Evolutionary conservation across 2,329 filamentous ascomycete species (phyloP).

Genomic region (Rhinocladiella mackenziei): DNA sequence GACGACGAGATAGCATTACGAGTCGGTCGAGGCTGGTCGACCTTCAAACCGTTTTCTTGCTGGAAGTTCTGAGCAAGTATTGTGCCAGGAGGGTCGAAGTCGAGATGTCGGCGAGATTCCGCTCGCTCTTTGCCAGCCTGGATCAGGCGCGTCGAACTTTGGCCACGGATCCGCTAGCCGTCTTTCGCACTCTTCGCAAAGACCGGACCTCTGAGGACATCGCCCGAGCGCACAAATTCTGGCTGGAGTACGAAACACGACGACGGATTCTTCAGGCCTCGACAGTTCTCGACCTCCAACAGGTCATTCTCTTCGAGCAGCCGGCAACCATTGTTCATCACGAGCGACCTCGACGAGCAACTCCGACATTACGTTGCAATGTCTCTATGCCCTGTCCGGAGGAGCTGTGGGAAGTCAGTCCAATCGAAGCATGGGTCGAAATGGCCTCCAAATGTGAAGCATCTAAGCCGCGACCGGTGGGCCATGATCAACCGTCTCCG

Average conservation of each 20-base stretch:
- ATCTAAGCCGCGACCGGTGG: constrained; percentile 3
- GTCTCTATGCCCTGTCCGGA: constrained; percentile 35
- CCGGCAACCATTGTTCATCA: constrained; percentile 32
- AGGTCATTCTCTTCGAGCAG: constrained; percentile 34
- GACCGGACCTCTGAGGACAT: constrained; percentile 30
- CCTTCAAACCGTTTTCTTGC: constrained; percentile 36
- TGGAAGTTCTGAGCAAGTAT: constrained; percentile 36
- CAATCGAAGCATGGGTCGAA: constrained; percentile 31
- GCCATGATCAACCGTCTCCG: constrained; percentile 1
- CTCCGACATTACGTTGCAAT: constrained; percentile 15
- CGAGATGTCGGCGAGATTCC: constrained; percentile 35
- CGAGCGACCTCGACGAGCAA: constrained; percentile 15
- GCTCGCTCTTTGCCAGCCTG: constrained; percentile 35
- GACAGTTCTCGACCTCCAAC: constrained; percentile 35
- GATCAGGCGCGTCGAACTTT: constrained; percentile 32
- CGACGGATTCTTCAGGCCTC: constrained; percentile 36
- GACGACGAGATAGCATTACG: constrained; percentile 33
- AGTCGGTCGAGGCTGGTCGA: constrained; percentile 35
- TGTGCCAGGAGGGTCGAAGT: constrained; percentile 34
- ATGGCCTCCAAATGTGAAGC: constrained; percentile 20
- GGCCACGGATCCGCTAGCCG: constrained; percentile 32
- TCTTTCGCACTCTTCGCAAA: constrained; percentile 31
- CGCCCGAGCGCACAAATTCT: constrained; percentile 34
- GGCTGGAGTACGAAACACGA: constrained; percentile 36
- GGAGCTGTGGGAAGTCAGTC: constrained; percentile 34